Conservation (phyloP, 495 filamentous ascomycete species). For the Daldinia bambusicola region DNA sequence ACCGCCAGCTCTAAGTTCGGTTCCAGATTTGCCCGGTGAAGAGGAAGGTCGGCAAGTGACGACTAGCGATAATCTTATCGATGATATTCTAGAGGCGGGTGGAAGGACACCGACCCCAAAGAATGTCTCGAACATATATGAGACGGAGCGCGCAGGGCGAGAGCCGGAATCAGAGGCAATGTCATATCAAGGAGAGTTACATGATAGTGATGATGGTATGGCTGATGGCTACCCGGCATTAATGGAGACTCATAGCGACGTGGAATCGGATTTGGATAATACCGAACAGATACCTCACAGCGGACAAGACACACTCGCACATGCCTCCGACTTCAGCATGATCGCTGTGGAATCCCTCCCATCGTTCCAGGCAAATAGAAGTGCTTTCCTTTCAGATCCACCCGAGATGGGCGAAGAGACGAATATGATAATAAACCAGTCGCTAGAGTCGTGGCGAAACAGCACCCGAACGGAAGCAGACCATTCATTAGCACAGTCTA, state of each 20-base stretch:
- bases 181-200: slow-evolving; percentile 27
- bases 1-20: not conserved
- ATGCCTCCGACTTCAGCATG: slow-evolving; percentile 62
- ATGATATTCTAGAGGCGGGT: slow-evolving; percentile 22
- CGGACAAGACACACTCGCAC: slow-evolving; percentile 55
- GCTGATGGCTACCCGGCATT: slow-evolving; percentile 37
- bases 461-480: slow-evolving; percentile 41
- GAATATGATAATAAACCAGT: slow-evolving; percentile 56
- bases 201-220: slow-evolving; percentile 30
- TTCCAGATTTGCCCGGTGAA: not conserved
- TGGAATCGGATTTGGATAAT: slow-evolving; percentile 38
- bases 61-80: slow-evolving; percentile 45
- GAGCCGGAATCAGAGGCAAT: slow-evolving; percentile 14
- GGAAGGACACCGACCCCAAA: slow-evolving; percentile 27
- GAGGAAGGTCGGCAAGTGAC: slow-evolving; percentile 22
- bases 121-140: slow-evolving; percentile 21
- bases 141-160: not conserved
- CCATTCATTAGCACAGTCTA: slow-evolving; percentile 6
- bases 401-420: slow-evolving; percentile 58
- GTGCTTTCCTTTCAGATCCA: slow-evolving; percentile 44
- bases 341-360: slow-evolving; percentile 58
- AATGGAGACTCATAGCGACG: slow-evolving; percentile 45
- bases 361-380: slow-evolving; percentile 52
- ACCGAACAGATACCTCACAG: slow-evolving; percentile 26
- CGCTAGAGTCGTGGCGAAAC: slow-evolving; percentile 55